Conservation (phyloP, 441 rosid species). For the Pelargonium cotyledonis region DNA sequence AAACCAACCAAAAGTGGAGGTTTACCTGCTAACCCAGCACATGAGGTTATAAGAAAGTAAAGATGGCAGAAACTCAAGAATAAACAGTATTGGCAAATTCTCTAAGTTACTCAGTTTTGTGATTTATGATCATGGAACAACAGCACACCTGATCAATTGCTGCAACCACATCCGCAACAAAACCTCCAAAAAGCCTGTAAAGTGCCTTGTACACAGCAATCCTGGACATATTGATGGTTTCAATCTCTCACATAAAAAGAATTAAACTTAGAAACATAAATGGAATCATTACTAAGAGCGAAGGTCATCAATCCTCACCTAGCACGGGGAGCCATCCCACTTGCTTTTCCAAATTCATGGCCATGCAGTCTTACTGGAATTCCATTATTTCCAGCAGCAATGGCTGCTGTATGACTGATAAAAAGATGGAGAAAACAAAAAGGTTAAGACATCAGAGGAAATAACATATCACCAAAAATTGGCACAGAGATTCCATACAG, state of each 20-base stretch:
- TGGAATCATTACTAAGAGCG: slow-evolving; percentile 3
- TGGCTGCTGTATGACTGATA: slow-evolving; percentile 90
- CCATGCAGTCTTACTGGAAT: slow-evolving; percentile 87
- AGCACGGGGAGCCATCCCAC: slow-evolving; percentile 99
- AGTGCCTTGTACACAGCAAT: slow-evolving; percentile 97
- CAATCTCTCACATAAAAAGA: slow-evolving; percentile 10
- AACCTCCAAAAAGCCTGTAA: slow-evolving; percentile 93
- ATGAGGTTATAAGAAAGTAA: background rate
- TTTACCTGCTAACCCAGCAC: background rate
- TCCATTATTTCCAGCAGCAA: slow-evolving; percentile 98
- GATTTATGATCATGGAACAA: background rate
- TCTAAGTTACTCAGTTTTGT: background rate
- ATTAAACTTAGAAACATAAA: slow-evolving; percentile 7
- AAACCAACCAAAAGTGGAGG: background rate
- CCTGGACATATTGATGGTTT: slow-evolving; percentile 36
- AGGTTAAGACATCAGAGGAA: slow-evolving; percentile 1
- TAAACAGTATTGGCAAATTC: background rate
- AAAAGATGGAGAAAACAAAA: background rate
- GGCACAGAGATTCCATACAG: background rate
- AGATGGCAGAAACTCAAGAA: background rate
- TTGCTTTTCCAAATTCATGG: slow-evolving; percentile 94
- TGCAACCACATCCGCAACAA: slow-evolving; percentile 94
- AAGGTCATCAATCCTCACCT: slow-evolving; percentile 41
- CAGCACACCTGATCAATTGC: slow-evolving; percentile 84
- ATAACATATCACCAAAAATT: background rate